Evolutionary conservation across 169 alveolate species (phyloP).

Genomic region (Plasmodium fragile): DNA sequence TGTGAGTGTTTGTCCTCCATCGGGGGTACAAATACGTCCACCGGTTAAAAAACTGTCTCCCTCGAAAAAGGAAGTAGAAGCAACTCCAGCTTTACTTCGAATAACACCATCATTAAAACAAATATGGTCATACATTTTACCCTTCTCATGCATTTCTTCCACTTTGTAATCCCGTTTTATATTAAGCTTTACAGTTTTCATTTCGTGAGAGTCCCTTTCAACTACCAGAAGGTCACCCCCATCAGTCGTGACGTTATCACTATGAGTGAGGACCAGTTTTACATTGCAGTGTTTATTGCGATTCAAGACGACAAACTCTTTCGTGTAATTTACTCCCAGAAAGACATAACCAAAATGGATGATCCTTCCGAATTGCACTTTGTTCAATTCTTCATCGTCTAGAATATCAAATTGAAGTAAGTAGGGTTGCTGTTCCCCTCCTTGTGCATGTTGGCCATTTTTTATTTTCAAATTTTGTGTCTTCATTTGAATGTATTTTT

Average conservation of each 20-base stretch:
- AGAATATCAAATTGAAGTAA: not conserved
- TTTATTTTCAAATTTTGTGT: not conserved
- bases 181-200: not conserved
- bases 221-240: not conserved
- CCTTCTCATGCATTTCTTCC: not conserved
- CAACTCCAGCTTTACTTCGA: not conserved
- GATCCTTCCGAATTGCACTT: slow-evolving; percentile 13
- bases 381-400: slow-evolving; percentile 30
- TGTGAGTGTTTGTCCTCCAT: not conserved
- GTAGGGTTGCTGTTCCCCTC: not conserved
- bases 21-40: not conserved
- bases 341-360: slow-evolving; percentile 25
- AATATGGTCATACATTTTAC: not conserved
- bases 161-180: not conserved
- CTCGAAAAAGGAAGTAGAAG: not conserved
- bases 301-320: slow-evolving; percentile 9
- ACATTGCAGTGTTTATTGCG: slow-evolving; percentile 7
- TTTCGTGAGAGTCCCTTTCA: not conserved
- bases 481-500: slow-evolving; percentile 37
- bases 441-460: not conserved
- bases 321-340: slow-evolving; percentile 1
- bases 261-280: slow-evolving; percentile 4
- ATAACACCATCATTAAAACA: not conserved
- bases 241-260: slow-evolving; percentile 12
- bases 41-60: not conserved